phyloP scores from a whole-genome alignment of 352 stramenopile genomes.

The Phytophthora fragariae region DNA sequence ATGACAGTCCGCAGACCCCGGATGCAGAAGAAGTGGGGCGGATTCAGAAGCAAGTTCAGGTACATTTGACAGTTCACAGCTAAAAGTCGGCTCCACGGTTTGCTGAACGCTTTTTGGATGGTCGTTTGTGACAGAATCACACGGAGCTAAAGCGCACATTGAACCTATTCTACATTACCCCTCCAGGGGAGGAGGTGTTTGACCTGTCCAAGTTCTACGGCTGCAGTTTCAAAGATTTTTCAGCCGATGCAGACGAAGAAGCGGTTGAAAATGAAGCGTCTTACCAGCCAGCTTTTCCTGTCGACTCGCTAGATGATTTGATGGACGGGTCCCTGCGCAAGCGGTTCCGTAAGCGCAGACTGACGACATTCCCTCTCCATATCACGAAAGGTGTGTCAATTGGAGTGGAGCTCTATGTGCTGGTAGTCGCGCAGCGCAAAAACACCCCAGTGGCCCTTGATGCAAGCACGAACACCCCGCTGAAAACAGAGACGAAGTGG shows the following conservation, averaged over 20 bases:
- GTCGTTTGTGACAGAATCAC: constrained; percentile 58
- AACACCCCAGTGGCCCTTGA: constrained; percentile 68
- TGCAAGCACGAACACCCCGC: constrained; percentile 73
- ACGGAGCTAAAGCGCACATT: constrained; percentile 77
- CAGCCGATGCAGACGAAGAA: constrained; percentile 33
- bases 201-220: constrained; percentile 69
- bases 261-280: constrained; percentile 33
- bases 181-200: constrained; percentile 60
- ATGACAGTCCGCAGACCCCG: constrained; percentile 59
- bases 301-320: constrained; percentile 78
- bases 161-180: constrained; percentile 83
- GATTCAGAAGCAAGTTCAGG: constrained; percentile 82
- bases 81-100: neutral
- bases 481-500: constrained; percentile 88
- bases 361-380: constrained; percentile 70
- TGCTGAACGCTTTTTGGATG: neutral
- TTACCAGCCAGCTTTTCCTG: constrained; percentile 75
- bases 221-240: constrained; percentile 76
- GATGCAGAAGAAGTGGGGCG: constrained; percentile 67
- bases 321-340: constrained; percentile 84
- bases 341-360: constrained; percentile 76
- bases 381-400: constrained; percentile 83
- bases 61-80: constrained; percentile 11
- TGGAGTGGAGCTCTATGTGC: constrained; percentile 78
- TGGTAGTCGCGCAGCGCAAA: constrained; percentile 70